These are phyloP conservation scores for Melaleuca quinquenervia DNA, from an alignment of 345 rosid species.

Conservation along the genomic window DNA sequence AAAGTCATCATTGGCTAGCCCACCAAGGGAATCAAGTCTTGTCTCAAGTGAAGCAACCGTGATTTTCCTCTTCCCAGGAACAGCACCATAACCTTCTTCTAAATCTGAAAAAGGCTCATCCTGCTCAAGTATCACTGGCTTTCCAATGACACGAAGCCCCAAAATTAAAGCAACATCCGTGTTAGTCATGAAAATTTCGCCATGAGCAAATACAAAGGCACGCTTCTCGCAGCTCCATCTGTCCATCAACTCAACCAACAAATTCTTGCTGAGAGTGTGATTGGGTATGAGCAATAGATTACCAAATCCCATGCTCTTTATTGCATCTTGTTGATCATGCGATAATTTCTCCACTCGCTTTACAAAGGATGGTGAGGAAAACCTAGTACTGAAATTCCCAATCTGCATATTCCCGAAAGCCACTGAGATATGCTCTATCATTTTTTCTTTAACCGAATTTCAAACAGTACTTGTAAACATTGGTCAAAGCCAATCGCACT, in stretches of 20 bases:
- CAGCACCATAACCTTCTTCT: conserved; percentile 24
- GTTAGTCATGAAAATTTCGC: conserved; percentile 7
- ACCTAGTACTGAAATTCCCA: conserved; percentile 25
- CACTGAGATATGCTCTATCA: not conserved
- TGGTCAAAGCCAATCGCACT: not conserved
- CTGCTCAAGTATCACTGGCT: conserved; percentile 11
- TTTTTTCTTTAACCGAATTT: not conserved
- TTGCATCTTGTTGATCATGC: conserved; percentile 8
- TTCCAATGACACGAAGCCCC: conserved; percentile 19
- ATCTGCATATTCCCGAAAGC: conserved; percentile 6
- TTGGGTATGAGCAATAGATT: conserved; percentile 20
- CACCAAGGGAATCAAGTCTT: conserved; percentile 25
- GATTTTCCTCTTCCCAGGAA: conserved; percentile 23
- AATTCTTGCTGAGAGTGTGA: conserved; percentile 25
- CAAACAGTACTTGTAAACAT: not conserved
- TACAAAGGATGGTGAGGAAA: conserved; percentile 25
- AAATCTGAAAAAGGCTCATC: conserved; percentile 26
- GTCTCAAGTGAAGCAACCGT: conserved; percentile 14
- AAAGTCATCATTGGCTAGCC: conserved; percentile 20
- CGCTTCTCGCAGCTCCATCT: conserved; percentile 15
- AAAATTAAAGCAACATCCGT: conserved; percentile 30
- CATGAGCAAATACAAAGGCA: conserved; percentile 12
- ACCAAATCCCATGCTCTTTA: conserved; percentile 22
- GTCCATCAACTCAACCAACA: conserved; percentile 30
- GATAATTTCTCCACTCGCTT: conserved; percentile 27